These are phyloP conservation scores for Suhomyces prunicola DNA, from an alignment of 805 yeast genomes.

Conservation along the genomic window DNA sequence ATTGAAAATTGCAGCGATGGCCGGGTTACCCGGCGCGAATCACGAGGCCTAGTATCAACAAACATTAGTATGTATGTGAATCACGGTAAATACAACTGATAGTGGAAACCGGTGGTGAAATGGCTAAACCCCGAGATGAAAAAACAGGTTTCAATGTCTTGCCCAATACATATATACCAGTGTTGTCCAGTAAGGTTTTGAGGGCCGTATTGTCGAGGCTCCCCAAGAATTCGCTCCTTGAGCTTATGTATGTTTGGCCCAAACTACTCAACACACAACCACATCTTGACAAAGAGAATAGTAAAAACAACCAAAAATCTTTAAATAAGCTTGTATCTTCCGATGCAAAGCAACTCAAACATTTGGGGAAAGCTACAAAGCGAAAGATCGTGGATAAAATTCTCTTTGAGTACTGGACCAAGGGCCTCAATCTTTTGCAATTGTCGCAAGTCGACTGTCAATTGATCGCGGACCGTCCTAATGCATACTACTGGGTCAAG, in stretches of 20 bases:
- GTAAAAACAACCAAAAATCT: constrained; percentile 16
- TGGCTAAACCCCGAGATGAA: neutral
- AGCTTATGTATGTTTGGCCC: constrained; percentile 35
- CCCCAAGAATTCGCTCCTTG: constrained; percentile 31
- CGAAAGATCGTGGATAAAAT: constrained; percentile 41
- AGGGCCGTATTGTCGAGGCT: constrained; percentile 23
- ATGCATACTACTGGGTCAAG: constrained; percentile 43
- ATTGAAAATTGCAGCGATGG: constrained; percentile 1
- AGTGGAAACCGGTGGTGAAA: neutral
- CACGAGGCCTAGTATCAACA: constrained; percentile 3
- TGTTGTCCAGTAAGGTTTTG: constrained; percentile 19
- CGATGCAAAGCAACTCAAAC: constrained; percentile 12
- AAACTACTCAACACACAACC: constrained; percentile 25
- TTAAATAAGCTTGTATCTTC: constrained; percentile 17
- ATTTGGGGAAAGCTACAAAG: constrained; percentile 21
- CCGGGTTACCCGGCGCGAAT: constrained; percentile 4
- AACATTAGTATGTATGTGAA: neutral
- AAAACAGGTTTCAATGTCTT: constrained; percentile 21
- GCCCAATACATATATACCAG: constrained; percentile 40
- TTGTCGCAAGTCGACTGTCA: constrained; percentile 71
- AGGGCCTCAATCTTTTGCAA: constrained; percentile 62
- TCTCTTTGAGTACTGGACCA: constrained; percentile 49
- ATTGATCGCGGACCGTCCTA: constrained; percentile 57
- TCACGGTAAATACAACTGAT: neutral
- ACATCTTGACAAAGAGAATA: constrained; percentile 9